Conservation (phyloP, 768 basidiomycete genomes). For the Boletus reticulatus region DNA sequence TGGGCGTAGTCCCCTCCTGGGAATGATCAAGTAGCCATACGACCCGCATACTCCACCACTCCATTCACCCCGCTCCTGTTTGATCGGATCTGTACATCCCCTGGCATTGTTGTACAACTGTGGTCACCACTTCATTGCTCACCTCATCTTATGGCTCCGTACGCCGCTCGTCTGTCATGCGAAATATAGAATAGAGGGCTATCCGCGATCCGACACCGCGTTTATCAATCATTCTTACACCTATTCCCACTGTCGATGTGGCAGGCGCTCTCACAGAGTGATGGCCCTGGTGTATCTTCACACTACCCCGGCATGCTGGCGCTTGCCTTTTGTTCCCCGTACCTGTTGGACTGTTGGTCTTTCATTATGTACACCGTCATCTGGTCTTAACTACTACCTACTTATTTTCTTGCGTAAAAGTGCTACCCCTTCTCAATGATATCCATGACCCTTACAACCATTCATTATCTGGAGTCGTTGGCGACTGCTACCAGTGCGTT, state of each 20-base stretch:
- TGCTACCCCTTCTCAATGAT: constrained; percentile 1
- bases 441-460: constrained; percentile 1
- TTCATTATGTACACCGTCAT: constrained; percentile 18
- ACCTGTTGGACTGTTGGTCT: constrained; percentile 7
- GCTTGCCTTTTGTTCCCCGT: neutral
- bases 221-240: neutral
- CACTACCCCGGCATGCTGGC: neutral
- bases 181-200: constrained; percentile 14
- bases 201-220: neutral
- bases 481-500: too few relatives aligned
- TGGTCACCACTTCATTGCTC: constrained; percentile 1
- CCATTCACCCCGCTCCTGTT: neutral
- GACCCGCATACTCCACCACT: neutral
- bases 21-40: constrained; percentile 8
- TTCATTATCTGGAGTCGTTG: neutral
- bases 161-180: neutral
- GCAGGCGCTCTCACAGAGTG: neutral
- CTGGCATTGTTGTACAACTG: constrained; percentile 14
- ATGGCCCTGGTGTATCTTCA: neutral
- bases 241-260: constrained; percentile 4
- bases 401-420: constrained; percentile 22
- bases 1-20: constrained; percentile 26
- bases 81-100: constrained; percentile 6
- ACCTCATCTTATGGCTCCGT: constrained; percentile 5
- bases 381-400: constrained; percentile 9